Evolutionary conservation across 768 basidiomycete genomes (phyloP), one percentile per base, ranked within the genome.

Genomic region (Boletus eberwhitei): DNA sequence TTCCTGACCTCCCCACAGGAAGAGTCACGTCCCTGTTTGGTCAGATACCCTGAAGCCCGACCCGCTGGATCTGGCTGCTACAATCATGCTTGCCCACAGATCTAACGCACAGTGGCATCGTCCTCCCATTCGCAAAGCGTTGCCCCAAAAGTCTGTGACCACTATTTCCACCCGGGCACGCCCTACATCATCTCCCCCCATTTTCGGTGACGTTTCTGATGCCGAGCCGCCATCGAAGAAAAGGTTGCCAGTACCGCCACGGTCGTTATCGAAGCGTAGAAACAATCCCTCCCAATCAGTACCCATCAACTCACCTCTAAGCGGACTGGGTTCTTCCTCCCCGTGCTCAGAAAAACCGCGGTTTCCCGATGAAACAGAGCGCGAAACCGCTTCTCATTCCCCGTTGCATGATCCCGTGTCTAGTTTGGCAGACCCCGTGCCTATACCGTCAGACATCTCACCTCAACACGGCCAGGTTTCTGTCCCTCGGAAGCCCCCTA

Each of bases 1-100:
- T 34, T 52, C 26, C 38, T 57, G 51, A 63, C 24, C 17, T 16
- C 21, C 29, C 31, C 12, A 16, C 50, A 73, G 71, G 70, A 66
- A 22, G 44, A 71, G 70, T 36, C 29, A 55, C 7, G 59, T 68
- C 13, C 62, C 71, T 5, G 68, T 73, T 43, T 64, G 68, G 68
- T 64, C 70, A 47, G 68, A 71, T 53, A 68, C 70, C 0, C 52
- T 70, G 44, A 58, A 55, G 53, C 70, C 69, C 8, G 55, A 50
- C n/a, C 26, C 59, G 0, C 55, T 54, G 19, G 66, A 69, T 43
- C 71, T 72, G 26, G 71, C 64, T 36, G 55, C 71, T 24, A 53
- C 64, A 5, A 71, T 67, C 35, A 29, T 50, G 44, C 56, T 63
- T 14, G 53, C 66, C 21, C 64, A 71, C 51, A 62, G 57, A 43